These are phyloP conservation scores for Chlorella sp. DNA, from an alignment of 139 green algal species.

Conservation along the genomic window DNA sequence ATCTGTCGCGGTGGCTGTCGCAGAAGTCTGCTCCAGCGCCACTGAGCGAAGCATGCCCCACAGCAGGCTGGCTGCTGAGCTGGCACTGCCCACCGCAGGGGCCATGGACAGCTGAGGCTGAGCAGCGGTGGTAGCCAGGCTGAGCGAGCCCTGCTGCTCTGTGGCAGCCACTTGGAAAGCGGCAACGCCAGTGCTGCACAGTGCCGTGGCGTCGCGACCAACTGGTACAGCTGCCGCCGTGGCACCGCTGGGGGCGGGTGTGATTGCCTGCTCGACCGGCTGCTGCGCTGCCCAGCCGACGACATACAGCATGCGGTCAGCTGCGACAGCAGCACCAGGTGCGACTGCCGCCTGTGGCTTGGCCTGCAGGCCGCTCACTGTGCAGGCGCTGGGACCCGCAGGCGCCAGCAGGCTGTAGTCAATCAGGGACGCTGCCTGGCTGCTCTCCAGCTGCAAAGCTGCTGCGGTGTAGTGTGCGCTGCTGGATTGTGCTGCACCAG, in stretches of 20 bases:
- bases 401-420: slow-evolving; percentile 13
- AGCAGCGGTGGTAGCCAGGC: background rate
- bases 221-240: background rate
- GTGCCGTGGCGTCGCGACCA: background rate
- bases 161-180: background rate
- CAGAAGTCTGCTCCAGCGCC: slow-evolving; percentile 10
- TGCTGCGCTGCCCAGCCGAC: background rate
- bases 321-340: background rate
- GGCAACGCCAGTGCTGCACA: slow-evolving; percentile 15
- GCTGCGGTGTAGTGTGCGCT: background rate
- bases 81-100: background rate
- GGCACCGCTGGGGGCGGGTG: background rate
- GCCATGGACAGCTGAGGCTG: slow-evolving; percentile 17
- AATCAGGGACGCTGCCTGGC: background rate
- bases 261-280: background rate
- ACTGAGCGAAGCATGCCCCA: slow-evolving; percentile 46
- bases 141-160: background rate
- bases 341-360: background rate
- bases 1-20: background rate
- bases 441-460: background rate
- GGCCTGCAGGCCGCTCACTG: slow-evolving; percentile 20
- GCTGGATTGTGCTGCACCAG: background rate
- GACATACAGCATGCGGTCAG: slow-evolving; percentile 16
- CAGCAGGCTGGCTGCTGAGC: slow-evolving; percentile 10
- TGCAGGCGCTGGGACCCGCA: slow-evolving; percentile 3